Conservation (phyloP, 768 basidiomycete species). For the Lactarius pseudohatsudake region DNA sequence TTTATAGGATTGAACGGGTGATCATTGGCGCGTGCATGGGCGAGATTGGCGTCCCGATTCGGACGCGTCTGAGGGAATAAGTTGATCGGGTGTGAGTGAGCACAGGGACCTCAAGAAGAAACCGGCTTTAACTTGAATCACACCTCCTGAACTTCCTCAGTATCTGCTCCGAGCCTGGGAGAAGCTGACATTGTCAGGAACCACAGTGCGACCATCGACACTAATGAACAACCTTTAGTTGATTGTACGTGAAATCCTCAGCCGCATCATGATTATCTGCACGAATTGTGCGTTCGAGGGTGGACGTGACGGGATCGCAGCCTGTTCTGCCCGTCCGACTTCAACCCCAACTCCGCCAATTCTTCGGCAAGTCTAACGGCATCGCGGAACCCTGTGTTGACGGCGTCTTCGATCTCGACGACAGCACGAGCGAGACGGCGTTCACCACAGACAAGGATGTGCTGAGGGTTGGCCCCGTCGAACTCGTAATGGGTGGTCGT, state of each 20-base stretch:
- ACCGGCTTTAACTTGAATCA: not conserved
- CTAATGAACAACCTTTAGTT: not conserved
- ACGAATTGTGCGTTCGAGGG: not conserved
- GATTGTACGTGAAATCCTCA: not conserved
- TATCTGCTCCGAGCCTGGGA: not conserved
- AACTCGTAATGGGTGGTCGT: too few relatives aligned
- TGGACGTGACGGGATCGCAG: not conserved
- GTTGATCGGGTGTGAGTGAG: not conserved
- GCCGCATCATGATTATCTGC: not conserved
- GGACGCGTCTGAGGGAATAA: conserved; percentile 14
- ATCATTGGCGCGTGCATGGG: not conserved
- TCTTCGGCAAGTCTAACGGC: too few relatives aligned
- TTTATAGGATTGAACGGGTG: not conserved
- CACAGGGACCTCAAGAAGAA: not conserved
- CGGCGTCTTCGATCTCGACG: too few relatives aligned
- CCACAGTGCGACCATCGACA: not conserved
- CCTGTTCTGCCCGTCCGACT: too few relatives aligned
- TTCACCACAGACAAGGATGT: too few relatives aligned
- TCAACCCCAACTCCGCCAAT: too few relatives aligned
- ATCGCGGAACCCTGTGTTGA: too few relatives aligned
- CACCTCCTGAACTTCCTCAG: not conserved
- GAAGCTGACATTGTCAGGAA: not conserved
- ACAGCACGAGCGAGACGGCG: too few relatives aligned
- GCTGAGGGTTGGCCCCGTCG: too few relatives aligned
- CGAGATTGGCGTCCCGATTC: not conserved